Percentiles rank a stretch among this genome's conserved stretches.
Conservation (phyloP, 75 land plant species). For the Pinus taeda region DNA sequence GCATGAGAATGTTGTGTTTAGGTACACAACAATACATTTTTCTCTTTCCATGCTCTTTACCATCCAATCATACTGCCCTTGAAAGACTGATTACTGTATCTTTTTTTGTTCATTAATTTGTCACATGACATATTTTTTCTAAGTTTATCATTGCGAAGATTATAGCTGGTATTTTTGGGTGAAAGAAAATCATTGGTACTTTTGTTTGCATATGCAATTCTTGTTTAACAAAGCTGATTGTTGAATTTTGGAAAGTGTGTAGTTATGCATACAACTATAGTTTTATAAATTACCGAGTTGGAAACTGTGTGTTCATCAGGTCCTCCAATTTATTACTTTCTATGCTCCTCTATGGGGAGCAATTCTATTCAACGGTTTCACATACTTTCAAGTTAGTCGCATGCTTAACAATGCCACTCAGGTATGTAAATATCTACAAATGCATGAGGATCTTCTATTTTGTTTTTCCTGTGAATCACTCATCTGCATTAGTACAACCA, state of each 20-base stretch:
- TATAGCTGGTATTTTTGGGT: not conserved
- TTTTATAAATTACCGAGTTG: not conserved
- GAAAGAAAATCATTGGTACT: not conserved
- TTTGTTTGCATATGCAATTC: not conserved
- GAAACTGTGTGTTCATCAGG: slow-evolving; percentile 38
- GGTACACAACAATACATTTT: not conserved
- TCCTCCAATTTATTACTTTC: slow-evolving; percentile 82
- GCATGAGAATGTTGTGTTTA: too few species aligned
- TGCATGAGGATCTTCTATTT: not conserved
- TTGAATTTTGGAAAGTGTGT: not conserved
- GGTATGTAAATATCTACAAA: slow-evolving; percentile 35
- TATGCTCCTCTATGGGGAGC: slow-evolving; percentile 96
- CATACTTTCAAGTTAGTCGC: slow-evolving; percentile 92
- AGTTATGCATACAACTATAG: not conserved
- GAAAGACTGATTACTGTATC: not conserved
- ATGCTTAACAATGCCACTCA: slow-evolving; percentile 92
- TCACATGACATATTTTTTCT: not conserved
- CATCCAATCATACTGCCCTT: not conserved
- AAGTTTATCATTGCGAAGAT: not conserved
- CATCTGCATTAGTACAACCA: not conserved
- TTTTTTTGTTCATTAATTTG: not conserved
- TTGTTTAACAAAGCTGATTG: not conserved
- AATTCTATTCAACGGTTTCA: slow-evolving; percentile 84
- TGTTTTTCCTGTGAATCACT: not conserved
- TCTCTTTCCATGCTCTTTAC: not conserved